These are phyloP conservation scores for Trifolium pratense DNA, from an alignment of 306 rosid genomes.

Conservation along the genomic window DNA sequence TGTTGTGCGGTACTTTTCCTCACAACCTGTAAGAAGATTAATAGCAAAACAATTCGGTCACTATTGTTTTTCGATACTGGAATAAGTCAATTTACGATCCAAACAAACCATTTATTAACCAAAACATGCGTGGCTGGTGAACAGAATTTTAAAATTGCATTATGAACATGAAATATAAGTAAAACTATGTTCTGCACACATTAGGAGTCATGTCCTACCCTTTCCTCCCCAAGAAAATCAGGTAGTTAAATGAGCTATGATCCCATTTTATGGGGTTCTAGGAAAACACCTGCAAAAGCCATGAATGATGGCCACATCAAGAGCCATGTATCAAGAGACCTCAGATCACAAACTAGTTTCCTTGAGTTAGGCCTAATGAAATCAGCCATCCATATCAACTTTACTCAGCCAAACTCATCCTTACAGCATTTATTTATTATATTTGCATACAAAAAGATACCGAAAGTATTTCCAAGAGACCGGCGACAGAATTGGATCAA, in stretches of 20 bases:
- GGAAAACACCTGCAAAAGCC: too few species aligned
- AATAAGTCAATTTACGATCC: not conserved
- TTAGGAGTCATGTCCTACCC: not conserved
- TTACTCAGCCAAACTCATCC: not conserved
- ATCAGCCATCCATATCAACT: too few species aligned
- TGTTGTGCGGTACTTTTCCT: conserved; percentile 66
- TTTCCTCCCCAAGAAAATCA: not conserved
- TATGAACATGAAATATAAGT: not conserved
- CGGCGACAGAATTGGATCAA: not conserved
- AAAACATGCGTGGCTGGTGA: conserved; percentile 3
- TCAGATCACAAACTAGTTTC: too few species aligned
- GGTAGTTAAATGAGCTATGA: too few species aligned
- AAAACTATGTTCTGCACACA: not conserved
- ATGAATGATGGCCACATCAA: too few species aligned
- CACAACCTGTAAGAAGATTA: conserved; percentile 61
- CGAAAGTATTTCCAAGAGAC: conserved; percentile 1
- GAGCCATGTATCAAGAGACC: too few species aligned
- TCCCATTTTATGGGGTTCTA: too few species aligned
- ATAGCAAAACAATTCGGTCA: conserved; percentile 18
- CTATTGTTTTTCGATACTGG: not conserved
- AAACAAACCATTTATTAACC: not conserved
- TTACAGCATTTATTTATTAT: conserved; percentile 13
- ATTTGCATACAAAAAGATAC: not conserved
- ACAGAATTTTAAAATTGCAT: not conserved
- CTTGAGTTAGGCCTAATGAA: too few species aligned